A percentile compares a stretch with the other conserved stretches of the same genome.
These are phyloP conservation scores for Corynespora cassiicola DNA, from an alignment of 2,329 filamentous ascomycete species.

Conservation along the genomic window DNA sequence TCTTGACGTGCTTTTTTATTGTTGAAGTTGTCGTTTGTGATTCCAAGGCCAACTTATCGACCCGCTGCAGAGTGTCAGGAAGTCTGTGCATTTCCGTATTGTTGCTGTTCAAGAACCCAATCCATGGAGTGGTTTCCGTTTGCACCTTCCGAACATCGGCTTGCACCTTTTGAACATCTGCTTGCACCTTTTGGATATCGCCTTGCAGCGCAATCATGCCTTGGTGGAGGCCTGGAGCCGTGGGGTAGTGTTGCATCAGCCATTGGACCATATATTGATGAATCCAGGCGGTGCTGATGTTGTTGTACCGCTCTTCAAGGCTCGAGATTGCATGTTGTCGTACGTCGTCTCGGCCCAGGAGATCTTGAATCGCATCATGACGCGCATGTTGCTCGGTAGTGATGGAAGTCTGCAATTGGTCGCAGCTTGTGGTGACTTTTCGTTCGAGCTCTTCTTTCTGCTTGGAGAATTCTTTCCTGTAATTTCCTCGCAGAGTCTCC, in stretches of 20 bases:
- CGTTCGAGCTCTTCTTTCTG: constrained; percentile 1
- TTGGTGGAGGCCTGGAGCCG: constrained; percentile 3
- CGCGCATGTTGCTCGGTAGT: too few relatives aligned
- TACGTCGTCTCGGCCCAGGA: not conserved
- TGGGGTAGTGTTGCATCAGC: constrained; percentile 27
- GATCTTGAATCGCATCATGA: not conserved
- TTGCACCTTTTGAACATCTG: too few relatives aligned
- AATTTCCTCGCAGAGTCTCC: constrained; percentile 5
- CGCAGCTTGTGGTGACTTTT: not conserved
- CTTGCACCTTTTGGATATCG: too few relatives aligned
- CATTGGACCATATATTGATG: constrained; percentile 29
- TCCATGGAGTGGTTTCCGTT: too few relatives aligned
- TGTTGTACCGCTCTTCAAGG: constrained; percentile 30
- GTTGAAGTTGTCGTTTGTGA: too few relatives aligned
- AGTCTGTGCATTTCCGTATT: too few relatives aligned
- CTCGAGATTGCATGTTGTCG: constrained; percentile 7
- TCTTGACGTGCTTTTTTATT: too few relatives aligned
- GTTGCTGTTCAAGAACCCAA: too few relatives aligned
- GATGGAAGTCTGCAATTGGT: constrained; percentile 4
- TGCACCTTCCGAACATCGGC: too few relatives aligned
- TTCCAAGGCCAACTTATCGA: too few relatives aligned
- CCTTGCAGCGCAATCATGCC: too few relatives aligned
- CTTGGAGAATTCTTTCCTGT: constrained; percentile 19
- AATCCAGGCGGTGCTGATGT: constrained; percentile 29
- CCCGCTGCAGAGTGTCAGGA: too few relatives aligned